Base-by-base conservation (phyloP, 2,329 filamentous ascomycete genomes). In the Alternaria infectoria region DNA sequence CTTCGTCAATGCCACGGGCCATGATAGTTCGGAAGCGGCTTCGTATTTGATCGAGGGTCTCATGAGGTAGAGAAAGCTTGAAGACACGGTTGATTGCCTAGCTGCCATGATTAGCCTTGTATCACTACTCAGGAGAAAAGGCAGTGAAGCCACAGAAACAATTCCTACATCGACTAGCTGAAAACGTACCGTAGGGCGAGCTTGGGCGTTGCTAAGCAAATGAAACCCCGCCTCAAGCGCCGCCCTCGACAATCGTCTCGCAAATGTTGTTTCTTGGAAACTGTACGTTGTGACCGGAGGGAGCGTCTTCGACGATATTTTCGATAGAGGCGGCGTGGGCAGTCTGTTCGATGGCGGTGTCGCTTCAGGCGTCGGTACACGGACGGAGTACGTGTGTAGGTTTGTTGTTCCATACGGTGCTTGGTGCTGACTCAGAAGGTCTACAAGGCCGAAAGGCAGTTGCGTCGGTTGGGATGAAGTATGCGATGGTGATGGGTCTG, bases 171-270 rank as follows among this genome's bases (percentile, higher is more conserved):
- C 49, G 30, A 21, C 19, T 36, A 52, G 13, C 19, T 52, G 59
- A 12, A 28, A 56, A 63, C 61, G 36, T 60, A 63, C 61, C 28
- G 70, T 65, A 6, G 71, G 77, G 7, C 65, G 69, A 26, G 71
- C 54, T 65, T 73, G 54, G 26, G 73, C 61, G 0, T 86, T 83
- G 51, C 87, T 84, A 3, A 92, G 82, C 1, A 94, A 79, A 3
- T 82, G 80, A 60, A 89, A 87, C 1, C 85, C 91, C 25, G 83
- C 80, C 77, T 96, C 91, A 1, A 89, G 69, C 3, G 88, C 84
- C 57, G 84, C 84, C 45, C 92, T 87, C 52, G 92, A 90, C 5
- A 96, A 81, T 5, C 90, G 86, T 8, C 91, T 87, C 11, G 89
- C 88, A 69, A 96, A 94, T 1, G 86, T 89, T 2, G 83, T 81